Percentiles rank a stretch among this genome's conserved stretches.
Evolutionary conservation across 805 yeast species (phyloP).

Genomic region (Ogataea neopini): DNA sequence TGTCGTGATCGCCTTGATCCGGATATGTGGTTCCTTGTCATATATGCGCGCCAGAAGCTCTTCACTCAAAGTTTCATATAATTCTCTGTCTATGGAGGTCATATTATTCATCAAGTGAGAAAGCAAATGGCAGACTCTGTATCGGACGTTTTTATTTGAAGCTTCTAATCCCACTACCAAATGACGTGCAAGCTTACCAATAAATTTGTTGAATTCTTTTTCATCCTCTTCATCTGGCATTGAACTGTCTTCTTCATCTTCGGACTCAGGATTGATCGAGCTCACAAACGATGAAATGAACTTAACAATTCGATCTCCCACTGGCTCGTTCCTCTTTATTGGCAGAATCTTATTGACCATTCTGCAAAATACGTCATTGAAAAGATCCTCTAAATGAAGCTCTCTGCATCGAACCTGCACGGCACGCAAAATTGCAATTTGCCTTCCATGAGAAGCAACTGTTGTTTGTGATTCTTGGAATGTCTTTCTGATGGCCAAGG

Average conservation of each 20-base stretch:
- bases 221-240: conserved; percentile 36
- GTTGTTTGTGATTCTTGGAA: conserved; percentile 81
- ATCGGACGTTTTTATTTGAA: conserved; percentile 73
- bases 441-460: conserved; percentile 75
- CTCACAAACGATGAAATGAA: conserved; percentile 61
- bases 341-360: conserved; percentile 66
- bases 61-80: conserved; percentile 62
- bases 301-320: conserved; percentile 76
- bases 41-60: conserved; percentile 62
- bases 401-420: conserved; percentile 57
- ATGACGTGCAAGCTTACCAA: conserved; percentile 62
- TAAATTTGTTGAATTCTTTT: conserved; percentile 49
- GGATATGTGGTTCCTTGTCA: conserved; percentile 74
- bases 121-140: conserved; percentile 72
- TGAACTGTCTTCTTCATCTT: conserved; percentile 35
- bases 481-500: conserved; percentile 56
- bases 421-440: conserved; percentile 60
- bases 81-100: conserved; percentile 72
- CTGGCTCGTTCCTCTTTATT: conserved; percentile 64
- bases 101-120: conserved; percentile 70
- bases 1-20: conserved; percentile 84
- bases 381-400: conserved; percentile 55
- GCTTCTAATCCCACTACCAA: conserved; percentile 79
- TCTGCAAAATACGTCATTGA: conserved; percentile 59
- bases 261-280: conserved; percentile 41